Conservation (phyloP, 257 asterid genomes). For the Craterostigma plantagineum region DNA sequence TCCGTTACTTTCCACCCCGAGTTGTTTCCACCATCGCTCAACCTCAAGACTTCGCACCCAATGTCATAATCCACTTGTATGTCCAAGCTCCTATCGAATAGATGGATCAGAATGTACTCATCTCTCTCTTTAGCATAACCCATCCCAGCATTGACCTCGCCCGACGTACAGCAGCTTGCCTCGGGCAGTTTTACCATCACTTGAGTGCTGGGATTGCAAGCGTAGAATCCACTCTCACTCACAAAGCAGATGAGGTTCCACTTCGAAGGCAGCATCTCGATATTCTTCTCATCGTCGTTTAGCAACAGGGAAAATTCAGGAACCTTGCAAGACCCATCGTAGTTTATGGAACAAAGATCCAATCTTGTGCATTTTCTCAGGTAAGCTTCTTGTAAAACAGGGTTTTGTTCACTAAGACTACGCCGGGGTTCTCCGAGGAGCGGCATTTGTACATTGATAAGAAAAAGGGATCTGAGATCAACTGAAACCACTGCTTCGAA, state of each 20-base stretch:
- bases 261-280: slow-evolving; percentile 31
- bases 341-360: slow-evolving; percentile 23
- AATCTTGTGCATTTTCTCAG: slow-evolving; percentile 16
- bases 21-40: slow-evolving; percentile 18
- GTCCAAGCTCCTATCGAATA: slow-evolving; percentile 36
- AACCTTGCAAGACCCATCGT: slow-evolving; percentile 24
- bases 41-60: slow-evolving; percentile 36
- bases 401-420: slow-evolving; percentile 18
- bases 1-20: slow-evolving; percentile 25
- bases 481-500: slow-evolving; percentile 31
- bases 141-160: slow-evolving; percentile 38
- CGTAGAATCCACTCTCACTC: slow-evolving; percentile 31
- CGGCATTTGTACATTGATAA: slow-evolving; percentile 13
- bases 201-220: slow-evolving; percentile 37
- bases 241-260: slow-evolving; percentile 39
- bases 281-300: slow-evolving; percentile 20
- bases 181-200: slow-evolving; percentile 27
- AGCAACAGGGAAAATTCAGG: slow-evolving; percentile 19
- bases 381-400: slow-evolving; percentile 14
- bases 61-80: slow-evolving; percentile 29
- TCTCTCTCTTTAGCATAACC: slow-evolving; percentile 28
- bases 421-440: slow-evolving; percentile 16
- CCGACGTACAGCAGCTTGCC: slow-evolving; percentile 32
- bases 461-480: slow-evolving; percentile 25
- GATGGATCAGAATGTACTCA: slow-evolving; percentile 43